Percentiles rank a stretch among this genome's conserved stretches.
These are phyloP conservation scores for Colletotrichum tamarilloi DNA, from an alignment of 2,329 filamentous ascomycete genomes.

Conservation along the genomic window DNA sequence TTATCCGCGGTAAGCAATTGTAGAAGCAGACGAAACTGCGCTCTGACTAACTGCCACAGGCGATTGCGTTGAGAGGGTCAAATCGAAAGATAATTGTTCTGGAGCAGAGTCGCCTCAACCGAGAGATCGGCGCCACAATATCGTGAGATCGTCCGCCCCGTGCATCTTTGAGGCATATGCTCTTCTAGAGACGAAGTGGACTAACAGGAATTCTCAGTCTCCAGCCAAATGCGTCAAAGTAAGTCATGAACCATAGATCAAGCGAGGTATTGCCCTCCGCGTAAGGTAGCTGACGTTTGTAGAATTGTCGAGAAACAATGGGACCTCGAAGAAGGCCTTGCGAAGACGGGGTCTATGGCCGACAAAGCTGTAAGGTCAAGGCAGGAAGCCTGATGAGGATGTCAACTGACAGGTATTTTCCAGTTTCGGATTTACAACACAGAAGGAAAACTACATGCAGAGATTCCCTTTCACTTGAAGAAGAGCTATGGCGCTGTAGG, in stretches of 20 bases:
- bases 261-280: not conserved
- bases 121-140: constrained; percentile 53
- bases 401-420: fast-evolving
- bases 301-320: constrained; percentile 38
- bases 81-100: constrained; percentile 40
- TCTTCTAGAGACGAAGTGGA: too few species aligned
- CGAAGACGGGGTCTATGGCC: constrained; percentile 44
- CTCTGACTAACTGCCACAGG: constrained; percentile 31
- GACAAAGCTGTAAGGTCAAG: constrained; percentile 41
- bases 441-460: constrained; percentile 39
- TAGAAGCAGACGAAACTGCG: not conserved
- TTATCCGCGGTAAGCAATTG: constrained; percentile 11
- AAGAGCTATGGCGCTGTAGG: constrained; percentile 46
- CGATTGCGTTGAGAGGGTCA: constrained; percentile 49
- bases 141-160: constrained; percentile 36
- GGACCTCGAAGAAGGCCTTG: constrained; percentile 43
- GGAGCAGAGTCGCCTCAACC: constrained; percentile 41
- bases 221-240: constrained; percentile 53
- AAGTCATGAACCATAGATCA: constrained; percentile 33
- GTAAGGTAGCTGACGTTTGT: not conserved
- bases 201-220: constrained; percentile 32
- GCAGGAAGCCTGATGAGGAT: too few species aligned
- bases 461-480: constrained; percentile 43
- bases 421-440: constrained; percentile 46
- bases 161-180: not conserved